phyloP scores from a whole-genome alignment of 176 grass and related monocot genomes.

The Tillandsia leiboldiana region DNA sequence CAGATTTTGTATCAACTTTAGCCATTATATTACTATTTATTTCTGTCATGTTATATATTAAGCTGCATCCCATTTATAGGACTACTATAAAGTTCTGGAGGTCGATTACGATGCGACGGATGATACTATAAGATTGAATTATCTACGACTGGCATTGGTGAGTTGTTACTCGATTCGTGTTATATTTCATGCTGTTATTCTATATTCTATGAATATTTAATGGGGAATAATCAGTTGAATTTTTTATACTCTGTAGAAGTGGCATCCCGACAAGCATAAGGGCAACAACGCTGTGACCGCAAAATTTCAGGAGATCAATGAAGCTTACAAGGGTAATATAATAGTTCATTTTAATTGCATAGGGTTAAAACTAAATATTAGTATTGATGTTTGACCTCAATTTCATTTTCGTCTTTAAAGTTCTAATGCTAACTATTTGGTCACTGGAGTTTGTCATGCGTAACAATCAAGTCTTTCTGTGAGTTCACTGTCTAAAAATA shows the following conservation, averaged over 20 bases:
- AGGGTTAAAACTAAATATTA: too few relatives aligned
- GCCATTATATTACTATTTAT: too few relatives aligned
- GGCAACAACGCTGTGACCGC: constrained; percentile 49
- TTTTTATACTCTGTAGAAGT: constrained; percentile 28
- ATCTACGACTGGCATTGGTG: constrained; percentile 61
- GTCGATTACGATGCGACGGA: constrained; percentile 65
- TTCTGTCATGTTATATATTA: neutral
- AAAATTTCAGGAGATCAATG: constrained; percentile 81
- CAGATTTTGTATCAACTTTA: too few relatives aligned
- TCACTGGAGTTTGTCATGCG: too few relatives aligned
- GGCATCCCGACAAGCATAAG: constrained; percentile 75
- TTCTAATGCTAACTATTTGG: neutral
- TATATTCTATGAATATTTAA: neutral
- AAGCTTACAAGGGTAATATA: constrained; percentile 60
- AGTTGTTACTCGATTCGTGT: constrained; percentile 3
- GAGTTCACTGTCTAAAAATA: too few relatives aligned
- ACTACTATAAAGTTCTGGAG: constrained; percentile 73
- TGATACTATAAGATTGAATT: constrained; percentile 68
- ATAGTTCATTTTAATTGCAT: neutral
- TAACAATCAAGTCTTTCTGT: too few relatives aligned
- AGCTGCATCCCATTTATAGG: constrained; percentile 30
- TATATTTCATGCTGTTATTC: too few relatives aligned
- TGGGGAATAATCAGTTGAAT: constrained; percentile 3
- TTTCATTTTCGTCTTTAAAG: neutral
- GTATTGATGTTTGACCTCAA: neutral